These are phyloP conservation scores for Myochromella boudieri DNA, from an alignment of 768 basidiomycete genomes.

Conservation along the genomic window DNA sequence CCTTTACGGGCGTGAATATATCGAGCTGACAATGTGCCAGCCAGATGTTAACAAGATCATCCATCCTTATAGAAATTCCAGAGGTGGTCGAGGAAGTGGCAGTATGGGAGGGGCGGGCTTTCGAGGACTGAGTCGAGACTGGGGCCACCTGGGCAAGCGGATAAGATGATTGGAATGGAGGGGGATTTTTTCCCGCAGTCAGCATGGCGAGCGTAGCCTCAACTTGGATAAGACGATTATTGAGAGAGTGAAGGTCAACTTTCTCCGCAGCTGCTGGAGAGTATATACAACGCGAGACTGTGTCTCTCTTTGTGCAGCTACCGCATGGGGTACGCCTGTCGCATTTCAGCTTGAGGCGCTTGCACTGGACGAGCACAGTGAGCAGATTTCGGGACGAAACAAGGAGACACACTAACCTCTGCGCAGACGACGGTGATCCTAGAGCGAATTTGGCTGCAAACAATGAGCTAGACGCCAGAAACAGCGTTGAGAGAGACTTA, in stretches of 20 bases:
- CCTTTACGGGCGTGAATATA: constrained; percentile 4
- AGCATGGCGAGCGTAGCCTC: constrained; percentile 60
- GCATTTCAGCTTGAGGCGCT: constrained; percentile 84
- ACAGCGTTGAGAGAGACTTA: constrained; percentile 8
- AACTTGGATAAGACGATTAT: constrained; percentile 74
- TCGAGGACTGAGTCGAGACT: constrained; percentile 17
- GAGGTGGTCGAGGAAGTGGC: constrained; percentile 38
- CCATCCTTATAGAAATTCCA: constrained; percentile 51
- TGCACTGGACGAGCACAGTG: constrained; percentile 54
- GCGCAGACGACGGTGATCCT: constrained; percentile 81
- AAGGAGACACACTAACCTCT: constrained; percentile 46
- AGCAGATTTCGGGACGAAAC: constrained; percentile 5
- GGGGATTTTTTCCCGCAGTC: constrained; percentile 36
- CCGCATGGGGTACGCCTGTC: constrained; percentile 78
- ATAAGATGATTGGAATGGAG: constrained; percentile 36
- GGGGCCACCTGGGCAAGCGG: constrained; percentile 24
- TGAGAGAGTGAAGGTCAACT: constrained; percentile 82
- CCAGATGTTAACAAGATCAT: constrained; percentile 63
- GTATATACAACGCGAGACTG: constrained; percentile 69
- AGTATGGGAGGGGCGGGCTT: constrained; percentile 28
- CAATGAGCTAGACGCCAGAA: neutral
- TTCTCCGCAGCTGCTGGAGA: constrained; percentile 85
- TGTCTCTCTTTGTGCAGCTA: constrained; percentile 78
- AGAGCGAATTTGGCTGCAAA: constrained; percentile 63
- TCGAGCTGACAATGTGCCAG: constrained; percentile 50